These are phyloP conservation scores for Euryodendron excelsum DNA, from an alignment of 148 eudicot genomes.

Conservation along the genomic window DNA sequence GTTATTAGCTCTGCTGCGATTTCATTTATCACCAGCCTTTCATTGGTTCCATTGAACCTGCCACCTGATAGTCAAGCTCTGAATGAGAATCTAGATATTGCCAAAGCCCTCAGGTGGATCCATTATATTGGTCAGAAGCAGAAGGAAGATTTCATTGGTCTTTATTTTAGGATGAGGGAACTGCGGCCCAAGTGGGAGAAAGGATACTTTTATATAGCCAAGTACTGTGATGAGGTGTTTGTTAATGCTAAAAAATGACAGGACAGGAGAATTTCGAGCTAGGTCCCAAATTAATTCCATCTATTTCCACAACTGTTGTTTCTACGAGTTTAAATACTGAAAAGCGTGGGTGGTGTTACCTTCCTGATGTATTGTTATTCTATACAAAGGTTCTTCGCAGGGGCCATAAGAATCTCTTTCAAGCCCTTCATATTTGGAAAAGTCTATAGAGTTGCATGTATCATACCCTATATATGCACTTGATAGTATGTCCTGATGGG, in stretches of 20 bases:
- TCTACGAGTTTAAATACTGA: constrained; percentile 52
- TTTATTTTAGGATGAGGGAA: constrained; percentile 90
- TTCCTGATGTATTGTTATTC: constrained; percentile 81
- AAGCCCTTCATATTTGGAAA: constrained; percentile 55
- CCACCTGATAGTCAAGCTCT: constrained; percentile 54
- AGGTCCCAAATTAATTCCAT: constrained; percentile 35
- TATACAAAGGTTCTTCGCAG: constrained; percentile 96
- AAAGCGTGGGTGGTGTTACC: constrained; percentile 74
- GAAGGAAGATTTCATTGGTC: constrained; percentile 88
- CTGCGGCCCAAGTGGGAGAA: constrained; percentile 98
- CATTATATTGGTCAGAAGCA: constrained; percentile 97
- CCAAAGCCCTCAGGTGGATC: constrained; percentile 96
- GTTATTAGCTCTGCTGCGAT: constrained; percentile 77
- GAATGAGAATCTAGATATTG: constrained; percentile 66
- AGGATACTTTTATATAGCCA: constrained; percentile 90
- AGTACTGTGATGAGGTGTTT: constrained; percentile 90
- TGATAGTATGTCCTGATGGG: constrained; percentile 1
- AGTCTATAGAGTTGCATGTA: not conserved
- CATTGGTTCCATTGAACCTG: constrained; percentile 68
- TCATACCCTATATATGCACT: not conserved
- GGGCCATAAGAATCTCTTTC: constrained; percentile 94
- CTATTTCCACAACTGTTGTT: constrained; percentile 37
- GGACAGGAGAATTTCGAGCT: constrained; percentile 60
- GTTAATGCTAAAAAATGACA: constrained; percentile 95
- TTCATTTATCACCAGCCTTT: constrained; percentile 86